A percentile compares a stretch with the other conserved stretches of the same genome.
These are phyloP conservation scores for Tetracladium maxilliforme DNA, from an alignment of 2,329 filamentous ascomycete genomes.

Conservation along the genomic window DNA sequence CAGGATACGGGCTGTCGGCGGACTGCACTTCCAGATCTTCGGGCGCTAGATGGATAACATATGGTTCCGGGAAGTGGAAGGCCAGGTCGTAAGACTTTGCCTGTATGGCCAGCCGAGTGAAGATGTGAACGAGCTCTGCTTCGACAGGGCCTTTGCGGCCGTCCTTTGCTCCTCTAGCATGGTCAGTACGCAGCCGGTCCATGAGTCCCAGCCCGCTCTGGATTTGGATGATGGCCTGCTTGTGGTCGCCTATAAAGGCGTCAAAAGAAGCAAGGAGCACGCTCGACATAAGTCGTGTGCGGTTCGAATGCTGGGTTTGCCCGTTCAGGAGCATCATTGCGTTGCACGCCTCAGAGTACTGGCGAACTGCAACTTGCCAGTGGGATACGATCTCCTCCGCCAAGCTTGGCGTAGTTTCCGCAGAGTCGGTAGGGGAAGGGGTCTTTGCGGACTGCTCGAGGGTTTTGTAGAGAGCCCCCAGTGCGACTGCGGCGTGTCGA, in stretches of 20 bases:
- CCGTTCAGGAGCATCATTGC: slow-evolving; percentile 25
- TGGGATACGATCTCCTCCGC: slow-evolving; percentile 28
- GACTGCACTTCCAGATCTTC: slow-evolving; percentile 13
- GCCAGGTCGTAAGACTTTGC: slow-evolving; percentile 56
- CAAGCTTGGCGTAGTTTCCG: slow-evolving; percentile 14
- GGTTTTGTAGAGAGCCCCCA: slow-evolving; percentile 54
- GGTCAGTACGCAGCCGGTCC: slow-evolving; percentile 33
- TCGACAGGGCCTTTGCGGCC: slow-evolving; percentile 23
- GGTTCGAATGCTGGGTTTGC: too few species aligned
- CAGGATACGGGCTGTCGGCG: slow-evolving; percentile 20
- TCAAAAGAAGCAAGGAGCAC: slow-evolving; percentile 55
- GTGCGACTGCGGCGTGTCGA: slow-evolving; percentile 48
- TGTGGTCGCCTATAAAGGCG: slow-evolving; percentile 49
- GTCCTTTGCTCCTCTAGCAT: slow-evolving; percentile 22
- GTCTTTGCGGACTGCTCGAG: slow-evolving; percentile 39
- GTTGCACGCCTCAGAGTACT: slow-evolving; percentile 34
- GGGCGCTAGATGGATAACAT: slow-evolving; percentile 37
- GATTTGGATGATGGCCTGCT: slow-evolving; percentile 45
- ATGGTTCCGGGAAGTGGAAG: slow-evolving; percentile 49
- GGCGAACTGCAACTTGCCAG: slow-evolving; percentile 43
- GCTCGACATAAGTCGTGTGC: slow-evolving; percentile 45
- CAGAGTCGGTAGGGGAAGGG: slow-evolving; percentile 17
- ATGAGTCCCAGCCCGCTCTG: slow-evolving; percentile 40
- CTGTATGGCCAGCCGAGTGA: slow-evolving; percentile 47
- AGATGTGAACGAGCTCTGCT: slow-evolving; percentile 46